Conservation (phyloP, 306 rosid species). For the Lathyrus oleraceus region DNA sequence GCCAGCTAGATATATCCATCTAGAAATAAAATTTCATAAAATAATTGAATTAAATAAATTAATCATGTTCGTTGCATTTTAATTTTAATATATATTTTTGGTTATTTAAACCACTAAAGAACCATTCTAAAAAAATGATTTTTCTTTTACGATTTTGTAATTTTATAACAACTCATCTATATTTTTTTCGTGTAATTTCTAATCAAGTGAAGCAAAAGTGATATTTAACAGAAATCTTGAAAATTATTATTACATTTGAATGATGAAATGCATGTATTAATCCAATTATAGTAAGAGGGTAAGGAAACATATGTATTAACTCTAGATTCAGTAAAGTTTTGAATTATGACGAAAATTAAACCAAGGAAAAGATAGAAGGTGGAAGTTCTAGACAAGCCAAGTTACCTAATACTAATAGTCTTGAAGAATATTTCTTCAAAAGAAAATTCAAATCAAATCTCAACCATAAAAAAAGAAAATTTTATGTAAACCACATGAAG, state of each 20-base stretch:
- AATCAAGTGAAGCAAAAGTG: background rate
- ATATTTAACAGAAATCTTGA: constrained; percentile 14
- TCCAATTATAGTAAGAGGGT: constrained; percentile 19
- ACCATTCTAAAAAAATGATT: background rate
- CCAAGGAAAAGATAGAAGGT: constrained; percentile 35
- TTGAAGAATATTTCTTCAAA: constrained; percentile 42
- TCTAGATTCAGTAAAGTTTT: constrained; percentile 32
- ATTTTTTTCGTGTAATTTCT: background rate
- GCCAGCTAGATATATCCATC: constrained; percentile 19
- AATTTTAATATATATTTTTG: no score
- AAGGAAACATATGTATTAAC: constrained; percentile 28
- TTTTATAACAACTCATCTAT: background rate
- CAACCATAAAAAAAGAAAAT: constrained; percentile 53
- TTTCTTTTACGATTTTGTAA: no score
- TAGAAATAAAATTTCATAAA: constrained; percentile 14
- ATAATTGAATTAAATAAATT: constrained; percentile 6
- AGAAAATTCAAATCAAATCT: constrained; percentile 52
- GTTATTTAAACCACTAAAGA: background rate
- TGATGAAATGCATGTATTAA: constrained; percentile 26
- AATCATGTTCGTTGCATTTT: no score
- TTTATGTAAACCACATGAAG: constrained; percentile 41
- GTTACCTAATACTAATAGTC: constrained; percentile 42
- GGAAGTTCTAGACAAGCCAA: constrained; percentile 34
- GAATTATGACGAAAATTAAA: constrained; percentile 43
- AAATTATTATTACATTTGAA: background rate